Base-by-base conservation (phyloP, 2,329 filamentous ascomycete species). In the Phoma sp. region DNA sequence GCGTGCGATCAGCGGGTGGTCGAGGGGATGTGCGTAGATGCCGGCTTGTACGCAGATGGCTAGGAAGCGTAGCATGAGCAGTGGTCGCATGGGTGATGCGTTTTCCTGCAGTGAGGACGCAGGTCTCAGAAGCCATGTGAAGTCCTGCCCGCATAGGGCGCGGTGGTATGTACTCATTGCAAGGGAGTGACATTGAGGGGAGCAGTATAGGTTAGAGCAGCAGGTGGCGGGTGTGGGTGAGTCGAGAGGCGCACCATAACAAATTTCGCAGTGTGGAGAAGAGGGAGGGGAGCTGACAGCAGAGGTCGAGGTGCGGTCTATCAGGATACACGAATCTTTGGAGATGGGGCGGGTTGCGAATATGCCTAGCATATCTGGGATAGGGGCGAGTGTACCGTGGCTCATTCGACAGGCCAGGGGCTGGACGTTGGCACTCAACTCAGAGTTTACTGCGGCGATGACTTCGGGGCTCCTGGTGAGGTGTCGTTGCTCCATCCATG, bases 61-160 rank as follows among this genome's bases (percentile, higher is more conserved):
- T 4, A 74, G 54, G 38, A 72, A 56, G 23, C 68, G 64, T 30
- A 67, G 57, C 39, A 73, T 46, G 9, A 74, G 59, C 0, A 72
- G 60, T 0, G 67, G 66, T 26, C 68, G 66, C 7, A 72, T 47
- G 14, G 58, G 53, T 9, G 53, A 56, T 32, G 56, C 58, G 37
- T 61, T 65, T 33, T 59, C 49, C 3, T 4, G 42, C 32, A 36
- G 47, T 48, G 36, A 58, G 18, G 53, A 36, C 6, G 56, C 51
- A 4, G 64, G 38, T 1, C 10, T 10, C 11, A 40, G 56, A 7
- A 73, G 61, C 54, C 64, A 72, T 4, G 42, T 37, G 47, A 74
- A 64, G 51, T 71, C 62, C 51, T 65, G 69, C 2, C 65, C 62
- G 42, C 71, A 73, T 4, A 70, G 33, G 11, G 61, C 49, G 17